Evolutionary conservation across 495 filamentous ascomycete genomes (phyloP).

Genomic region (Rusavskia elegans): DNA sequence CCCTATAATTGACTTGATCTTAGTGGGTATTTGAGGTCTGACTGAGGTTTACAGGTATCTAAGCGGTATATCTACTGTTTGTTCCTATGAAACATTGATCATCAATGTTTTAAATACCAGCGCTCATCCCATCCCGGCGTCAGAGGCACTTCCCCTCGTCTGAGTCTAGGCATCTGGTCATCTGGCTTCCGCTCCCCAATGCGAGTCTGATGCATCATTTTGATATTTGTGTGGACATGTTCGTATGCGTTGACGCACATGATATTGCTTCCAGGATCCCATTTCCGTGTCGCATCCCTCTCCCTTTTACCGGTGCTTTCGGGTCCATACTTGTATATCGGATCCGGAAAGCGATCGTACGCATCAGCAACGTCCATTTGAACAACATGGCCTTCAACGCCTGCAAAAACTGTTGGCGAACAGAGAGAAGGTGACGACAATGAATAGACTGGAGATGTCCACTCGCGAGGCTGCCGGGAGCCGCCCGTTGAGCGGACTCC

Average conservation of each 20-base stretch:
- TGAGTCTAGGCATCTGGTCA: conserved; percentile 2
- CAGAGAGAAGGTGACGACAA: conserved; percentile 39
- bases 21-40: too few species aligned
- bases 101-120: too few species aligned
- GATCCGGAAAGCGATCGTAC: conserved; percentile 9
- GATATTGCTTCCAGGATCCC: conserved; percentile 6
- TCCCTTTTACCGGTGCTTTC: neutral
- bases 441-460: conserved; percentile 35
- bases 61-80: neutral
- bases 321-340: conserved; percentile 2
- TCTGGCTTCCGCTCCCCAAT: conserved; percentile 1
- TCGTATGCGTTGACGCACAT: conserved; percentile 7
- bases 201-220: conserved; percentile 6
- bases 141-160: too few species aligned
- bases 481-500: neutral
- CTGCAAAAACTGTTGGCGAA: conserved; percentile 42
- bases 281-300: conserved; percentile 2
- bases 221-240: conserved; percentile 2
- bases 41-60: too few species aligned
- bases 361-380: conserved; percentile 36
- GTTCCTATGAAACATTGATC: neutral
- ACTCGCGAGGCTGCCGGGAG: neutral
- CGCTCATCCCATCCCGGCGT: conserved; percentile 13
- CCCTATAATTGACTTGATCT: too few species aligned
- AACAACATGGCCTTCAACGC: conserved; percentile 34